Evolutionary conservation across 2,329 filamentous ascomycete genomes (phyloP).

Genomic region (Lasiodiplodia citricola): DNA sequence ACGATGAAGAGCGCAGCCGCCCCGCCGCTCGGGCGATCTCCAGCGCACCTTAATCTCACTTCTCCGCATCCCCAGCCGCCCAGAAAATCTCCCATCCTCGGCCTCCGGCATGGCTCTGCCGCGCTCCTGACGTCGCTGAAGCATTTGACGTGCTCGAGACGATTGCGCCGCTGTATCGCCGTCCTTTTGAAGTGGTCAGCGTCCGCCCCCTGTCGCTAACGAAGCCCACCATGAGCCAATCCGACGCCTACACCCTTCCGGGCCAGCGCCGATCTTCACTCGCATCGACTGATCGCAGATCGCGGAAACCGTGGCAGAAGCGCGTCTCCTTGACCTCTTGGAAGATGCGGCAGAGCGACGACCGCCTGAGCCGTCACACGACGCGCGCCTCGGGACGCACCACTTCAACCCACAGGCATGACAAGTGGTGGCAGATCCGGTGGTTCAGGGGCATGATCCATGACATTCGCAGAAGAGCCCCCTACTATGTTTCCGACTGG

Average conservation of each 20-base stretch:
- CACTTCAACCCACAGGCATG: slow-evolving; percentile 31
- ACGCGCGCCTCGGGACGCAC: slow-evolving; percentile 32
- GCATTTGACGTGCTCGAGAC: background rate
- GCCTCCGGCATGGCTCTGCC: background rate
- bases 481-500: slow-evolving; percentile 85
- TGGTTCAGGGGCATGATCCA: slow-evolving; percentile 80
- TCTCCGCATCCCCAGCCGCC: slow-evolving; percentile 17
- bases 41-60: slow-evolving; percentile 7
- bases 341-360: slow-evolving; percentile 28
- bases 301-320: slow-evolving; percentile 32
- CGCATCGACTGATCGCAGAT: background rate
- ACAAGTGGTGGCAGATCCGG: slow-evolving; percentile 73
- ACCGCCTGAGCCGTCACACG: slow-evolving; percentile 30
- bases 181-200: background rate
- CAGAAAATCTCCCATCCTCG: slow-evolving; percentile 2
- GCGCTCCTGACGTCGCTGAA: background rate
- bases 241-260: slow-evolving; percentile 23
- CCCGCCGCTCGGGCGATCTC: slow-evolving; percentile 6
- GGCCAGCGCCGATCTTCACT: slow-evolving; percentile 16
- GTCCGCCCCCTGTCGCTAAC: background rate
- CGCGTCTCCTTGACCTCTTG: slow-evolving; percentile 31
- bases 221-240: slow-evolving; percentile 1
- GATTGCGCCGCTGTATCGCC: background rate
- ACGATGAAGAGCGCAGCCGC: background rate
- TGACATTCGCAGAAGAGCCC: slow-evolving; percentile 74